Evolutionary conservation across 108 stramenopile species (phyloP).

Genomic region (Pseudonitzschia pungens): DNA sequence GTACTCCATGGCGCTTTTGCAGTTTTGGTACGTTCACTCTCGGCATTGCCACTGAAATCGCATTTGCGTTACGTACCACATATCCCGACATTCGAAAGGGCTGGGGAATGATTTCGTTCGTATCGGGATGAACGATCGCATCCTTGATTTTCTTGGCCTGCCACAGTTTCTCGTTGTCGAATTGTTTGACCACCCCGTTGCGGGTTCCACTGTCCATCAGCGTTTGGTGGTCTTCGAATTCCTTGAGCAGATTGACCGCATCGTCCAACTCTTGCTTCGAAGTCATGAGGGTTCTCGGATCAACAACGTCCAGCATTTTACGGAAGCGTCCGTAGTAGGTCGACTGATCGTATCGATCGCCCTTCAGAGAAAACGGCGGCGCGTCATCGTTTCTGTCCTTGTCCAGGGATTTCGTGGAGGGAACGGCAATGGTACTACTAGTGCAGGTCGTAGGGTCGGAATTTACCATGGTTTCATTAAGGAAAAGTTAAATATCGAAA

Average conservation of each 20-base stretch:
- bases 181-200: not conserved
- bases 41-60: too few species aligned
- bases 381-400: not conserved
- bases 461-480: not conserved
- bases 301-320: conserved; percentile 70
- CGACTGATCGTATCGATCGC: conserved; percentile 58
- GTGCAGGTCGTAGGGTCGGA: not conserved
- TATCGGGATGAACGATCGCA: conserved; percentile 89
- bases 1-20: too few species aligned
- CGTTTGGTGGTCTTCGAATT: not conserved
- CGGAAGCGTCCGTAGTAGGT: conserved; percentile 64
- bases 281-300: conserved; percentile 61
- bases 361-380: conserved; percentile 14
- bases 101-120: conserved; percentile 80
- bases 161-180: conserved; percentile 26
- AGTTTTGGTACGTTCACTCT: too few species aligned
- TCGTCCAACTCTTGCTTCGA: conserved; percentile 41
- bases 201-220: not conserved
- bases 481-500: too few species aligned
- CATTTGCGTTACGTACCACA: conserved; percentile 21
- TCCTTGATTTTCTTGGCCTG: conserved; percentile 53
- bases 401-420: not conserved
- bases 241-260: conserved; percentile 6
- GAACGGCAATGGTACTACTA: not conserved
- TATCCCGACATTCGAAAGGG: conserved; percentile 86